These are phyloP conservation scores for Gaultheria prostrata DNA, from an alignment of 148 eudicot genomes.

Conservation along the genomic window DNA sequence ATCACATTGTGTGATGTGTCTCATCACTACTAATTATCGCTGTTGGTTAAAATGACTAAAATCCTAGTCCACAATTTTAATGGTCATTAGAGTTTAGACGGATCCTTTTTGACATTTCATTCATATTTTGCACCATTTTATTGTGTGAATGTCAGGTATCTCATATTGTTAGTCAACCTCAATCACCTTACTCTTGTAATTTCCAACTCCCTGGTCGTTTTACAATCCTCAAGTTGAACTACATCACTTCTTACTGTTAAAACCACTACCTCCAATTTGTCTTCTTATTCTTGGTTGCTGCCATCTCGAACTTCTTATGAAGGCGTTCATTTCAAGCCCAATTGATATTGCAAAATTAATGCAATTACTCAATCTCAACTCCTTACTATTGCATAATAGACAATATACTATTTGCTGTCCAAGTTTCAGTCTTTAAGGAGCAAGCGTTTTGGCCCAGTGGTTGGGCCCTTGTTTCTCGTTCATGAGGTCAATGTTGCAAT, in stretches of 20 bases:
- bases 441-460: background rate
- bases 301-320: background rate
- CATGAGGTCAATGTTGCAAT: background rate
- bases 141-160: background rate
- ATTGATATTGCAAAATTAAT: background rate
- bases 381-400: background rate
- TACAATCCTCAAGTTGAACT: background rate
- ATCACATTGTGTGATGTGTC: background rate
- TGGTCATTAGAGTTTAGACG: background rate
- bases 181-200: background rate
- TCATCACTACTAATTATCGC: background rate
- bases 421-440: background rate
- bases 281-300: background rate
- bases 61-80: background rate
- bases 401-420: background rate
- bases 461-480: background rate
- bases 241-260: background rate
- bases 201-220: slow-evolving; percentile 2
- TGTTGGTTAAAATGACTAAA: background rate
- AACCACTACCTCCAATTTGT: background rate
- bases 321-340: background rate
- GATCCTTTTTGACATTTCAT: background rate
- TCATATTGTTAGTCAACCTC: background rate
- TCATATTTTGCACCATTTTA: background rate
- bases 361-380: background rate